Conservation (phyloP, 345 rosid genomes). For the Zanthoxylum bungeanum region DNA sequence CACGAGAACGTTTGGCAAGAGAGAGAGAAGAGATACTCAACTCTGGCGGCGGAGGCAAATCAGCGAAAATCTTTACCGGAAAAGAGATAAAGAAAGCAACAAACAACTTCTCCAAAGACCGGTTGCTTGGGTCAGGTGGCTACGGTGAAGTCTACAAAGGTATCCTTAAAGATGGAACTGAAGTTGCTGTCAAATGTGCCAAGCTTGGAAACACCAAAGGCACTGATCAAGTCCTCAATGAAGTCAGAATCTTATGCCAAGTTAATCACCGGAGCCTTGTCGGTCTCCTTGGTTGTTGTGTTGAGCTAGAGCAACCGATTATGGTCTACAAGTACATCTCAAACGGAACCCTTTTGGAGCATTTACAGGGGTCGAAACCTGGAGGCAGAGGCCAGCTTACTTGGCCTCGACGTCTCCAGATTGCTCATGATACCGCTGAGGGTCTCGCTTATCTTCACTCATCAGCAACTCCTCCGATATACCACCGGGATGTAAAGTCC, state of each 20-base stretch:
- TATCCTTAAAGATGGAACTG: slow-evolving; percentile 38
- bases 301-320: slow-evolving; percentile 49
- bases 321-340: slow-evolving; percentile 45
- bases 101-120: slow-evolving; percentile 37
- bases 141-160: slow-evolving; percentile 54
- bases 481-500: slow-evolving; percentile 52
- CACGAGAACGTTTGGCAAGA: slow-evolving; percentile 26
- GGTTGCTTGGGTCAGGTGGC: slow-evolving; percentile 46
- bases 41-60: slow-evolving; percentile 29
- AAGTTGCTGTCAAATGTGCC: slow-evolving; percentile 51
- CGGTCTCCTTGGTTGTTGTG: slow-evolving; percentile 44
- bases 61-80: slow-evolving; percentile 31
- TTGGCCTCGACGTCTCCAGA: slow-evolving; percentile 35
- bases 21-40: slow-evolving; percentile 40
- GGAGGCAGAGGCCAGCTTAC: slow-evolving; percentile 4
- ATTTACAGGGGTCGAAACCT: slow-evolving; percentile 16
- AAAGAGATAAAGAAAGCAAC: slow-evolving; percentile 46
- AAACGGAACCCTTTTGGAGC: slow-evolving; percentile 41
- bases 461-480: slow-evolving; percentile 42
- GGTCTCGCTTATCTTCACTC: slow-evolving; percentile 47
- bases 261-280: slow-evolving; percentile 52
- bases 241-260: slow-evolving; percentile 53
- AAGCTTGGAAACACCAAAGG: slow-evolving; percentile 51
- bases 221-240: slow-evolving; percentile 49
- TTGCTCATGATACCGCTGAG: slow-evolving; percentile 40